Percentiles rank a stretch among this genome's conserved stretches.
Conservation (phyloP, 257 asterid species). For the Solanum clarkiae region DNA sequence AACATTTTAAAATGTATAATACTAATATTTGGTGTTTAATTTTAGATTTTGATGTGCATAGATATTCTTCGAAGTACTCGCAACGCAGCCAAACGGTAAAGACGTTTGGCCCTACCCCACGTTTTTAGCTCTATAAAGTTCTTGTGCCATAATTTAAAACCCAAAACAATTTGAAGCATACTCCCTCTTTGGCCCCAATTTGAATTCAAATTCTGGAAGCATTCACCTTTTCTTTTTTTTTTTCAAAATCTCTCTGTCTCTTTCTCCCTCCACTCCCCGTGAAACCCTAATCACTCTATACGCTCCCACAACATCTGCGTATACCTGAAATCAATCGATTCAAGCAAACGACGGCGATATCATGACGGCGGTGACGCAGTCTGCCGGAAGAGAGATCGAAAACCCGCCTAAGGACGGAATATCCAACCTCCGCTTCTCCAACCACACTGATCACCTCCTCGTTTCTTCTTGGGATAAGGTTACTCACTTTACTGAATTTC, state of each 20-base stretch:
- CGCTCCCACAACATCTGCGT: neutral
- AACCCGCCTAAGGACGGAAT: constrained; percentile 70
- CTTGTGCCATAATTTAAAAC: neutral
- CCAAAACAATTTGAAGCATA: neutral
- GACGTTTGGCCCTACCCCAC: neutral
- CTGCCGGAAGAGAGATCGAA: constrained; percentile 44
- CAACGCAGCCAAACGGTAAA: neutral
- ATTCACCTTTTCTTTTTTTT: neutral
- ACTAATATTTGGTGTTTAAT: neutral
- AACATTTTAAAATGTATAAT: neutral
- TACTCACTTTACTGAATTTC: neutral
- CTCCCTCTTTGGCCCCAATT: neutral
- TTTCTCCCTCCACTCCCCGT: neutral
- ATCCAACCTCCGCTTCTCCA: constrained; percentile 75
- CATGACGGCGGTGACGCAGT: constrained; percentile 56
- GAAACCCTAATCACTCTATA: neutral
- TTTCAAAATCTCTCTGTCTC: neutral
- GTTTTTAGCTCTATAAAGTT: neutral
- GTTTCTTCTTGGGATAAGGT: constrained; percentile 94
- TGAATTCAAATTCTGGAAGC: constrained; percentile 1
- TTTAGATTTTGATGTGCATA: neutral
- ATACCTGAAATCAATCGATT: neutral
- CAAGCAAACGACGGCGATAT: neutral
- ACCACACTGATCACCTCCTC: constrained; percentile 70
- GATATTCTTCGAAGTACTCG: neutral